phyloP scores from a whole-genome alignment of 495 filamentous ascomycete genomes.

The Bombardia bombarda region DNA sequence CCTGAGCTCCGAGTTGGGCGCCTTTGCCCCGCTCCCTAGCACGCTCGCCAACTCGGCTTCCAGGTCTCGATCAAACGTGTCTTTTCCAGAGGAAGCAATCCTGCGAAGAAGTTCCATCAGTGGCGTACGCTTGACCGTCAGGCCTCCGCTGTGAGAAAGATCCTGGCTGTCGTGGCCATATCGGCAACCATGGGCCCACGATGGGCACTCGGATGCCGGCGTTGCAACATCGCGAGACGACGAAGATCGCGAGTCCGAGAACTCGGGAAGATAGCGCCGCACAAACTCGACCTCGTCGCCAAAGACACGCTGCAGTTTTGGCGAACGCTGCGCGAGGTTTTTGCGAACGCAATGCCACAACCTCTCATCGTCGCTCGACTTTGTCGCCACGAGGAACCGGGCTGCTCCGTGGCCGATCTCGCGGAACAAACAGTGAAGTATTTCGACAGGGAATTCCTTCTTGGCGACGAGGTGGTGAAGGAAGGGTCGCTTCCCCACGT shows the following conservation, averaged over 20 bases:
- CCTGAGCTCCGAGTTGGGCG: conserved; percentile 10
- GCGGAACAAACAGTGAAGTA: conserved; percentile 21
- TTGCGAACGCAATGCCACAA: conserved; percentile 23
- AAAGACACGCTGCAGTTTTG: conserved; percentile 26
- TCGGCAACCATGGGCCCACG: conserved; percentile 6
- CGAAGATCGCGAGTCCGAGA: conserved; percentile 18
- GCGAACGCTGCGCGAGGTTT: conserved; percentile 17
- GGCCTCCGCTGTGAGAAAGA: conserved; percentile 10
- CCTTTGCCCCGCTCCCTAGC: conserved; percentile 12
- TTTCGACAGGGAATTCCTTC: conserved; percentile 22
- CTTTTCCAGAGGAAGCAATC: conserved; percentile 16
- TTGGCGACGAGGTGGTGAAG: conserved; percentile 21
- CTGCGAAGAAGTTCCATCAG: conserved; percentile 23
- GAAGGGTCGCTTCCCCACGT: conserved; percentile 23
- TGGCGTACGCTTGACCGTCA: conserved; percentile 17
- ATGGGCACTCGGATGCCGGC: conserved; percentile 15
- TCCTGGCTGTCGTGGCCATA: conserved; percentile 4
- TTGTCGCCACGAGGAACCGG: conserved; percentile 25
- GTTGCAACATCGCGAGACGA: conserved; percentile 19
- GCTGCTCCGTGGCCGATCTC: conserved; percentile 24
- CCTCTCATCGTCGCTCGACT: conserved; percentile 17
- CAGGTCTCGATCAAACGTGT: conserved; percentile 15
- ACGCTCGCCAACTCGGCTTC: conserved; percentile 13
- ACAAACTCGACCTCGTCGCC: conserved; percentile 26
- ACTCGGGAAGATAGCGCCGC: conserved; percentile 26